Evolutionary conservation across 2,329 filamentous ascomycete species (phyloP).

Genomic region (Alternaria consortialis): DNA sequence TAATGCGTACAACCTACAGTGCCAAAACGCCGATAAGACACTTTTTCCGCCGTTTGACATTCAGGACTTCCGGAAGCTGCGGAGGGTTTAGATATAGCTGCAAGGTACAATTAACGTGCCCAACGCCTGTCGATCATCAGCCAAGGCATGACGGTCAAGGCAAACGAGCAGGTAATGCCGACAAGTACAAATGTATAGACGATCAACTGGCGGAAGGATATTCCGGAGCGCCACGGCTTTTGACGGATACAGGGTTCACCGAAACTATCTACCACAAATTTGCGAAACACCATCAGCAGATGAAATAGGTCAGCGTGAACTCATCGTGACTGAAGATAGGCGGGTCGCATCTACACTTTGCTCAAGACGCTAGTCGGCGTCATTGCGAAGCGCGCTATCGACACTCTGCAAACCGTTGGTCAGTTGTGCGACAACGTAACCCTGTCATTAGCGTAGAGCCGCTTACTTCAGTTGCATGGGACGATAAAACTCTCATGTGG

Average conservation of each 20-base stretch:
- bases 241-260: constrained; percentile 1
- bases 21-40: background rate
- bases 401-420: constrained; percentile 7
- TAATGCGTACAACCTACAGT: background rate
- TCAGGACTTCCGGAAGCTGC: constrained; percentile 10
- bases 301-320: background rate
- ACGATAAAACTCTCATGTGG: background rate
- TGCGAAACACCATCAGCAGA: constrained; percentile 3
- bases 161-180: constrained; percentile 1
- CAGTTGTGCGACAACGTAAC: constrained; percentile 4
- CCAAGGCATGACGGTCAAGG: constrained; percentile 2
- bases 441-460: constrained; percentile 5
- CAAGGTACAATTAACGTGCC: constrained; percentile 15
- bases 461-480: constrained; percentile 5
- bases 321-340: background rate
- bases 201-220: constrained; percentile 9
- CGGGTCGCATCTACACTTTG: background rate
- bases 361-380: background rate
- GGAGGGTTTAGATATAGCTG: constrained; percentile 13
- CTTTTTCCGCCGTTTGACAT: constrained; percentile 5
- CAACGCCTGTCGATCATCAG: constrained; percentile 15
- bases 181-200: background rate
- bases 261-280: constrained; percentile 9
- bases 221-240: constrained; percentile 11
- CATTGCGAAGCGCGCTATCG: constrained; percentile 5